phyloP scores from a whole-genome alignment of 2,329 filamentous ascomycete genomes.

The Penicillium paneum region DNA sequence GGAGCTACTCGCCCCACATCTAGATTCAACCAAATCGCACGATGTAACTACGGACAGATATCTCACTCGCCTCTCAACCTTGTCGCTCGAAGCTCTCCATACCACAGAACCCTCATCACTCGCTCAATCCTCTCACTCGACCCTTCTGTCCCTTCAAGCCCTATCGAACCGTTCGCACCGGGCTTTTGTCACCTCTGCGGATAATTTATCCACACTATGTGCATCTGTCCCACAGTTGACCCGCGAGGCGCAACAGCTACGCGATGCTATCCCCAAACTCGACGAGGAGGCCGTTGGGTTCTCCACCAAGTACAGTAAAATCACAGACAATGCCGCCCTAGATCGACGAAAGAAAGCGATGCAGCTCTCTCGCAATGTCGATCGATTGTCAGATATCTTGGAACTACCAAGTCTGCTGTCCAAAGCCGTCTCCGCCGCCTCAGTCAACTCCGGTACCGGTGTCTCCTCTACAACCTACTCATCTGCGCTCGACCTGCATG shows the following conservation, averaged over 20 bases:
- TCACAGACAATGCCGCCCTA: constrained; percentile 65
- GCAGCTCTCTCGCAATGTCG: constrained; percentile 78
- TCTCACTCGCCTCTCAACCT: constrained; percentile 71
- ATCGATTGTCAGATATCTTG: constrained; percentile 83
- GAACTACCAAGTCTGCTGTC: constrained; percentile 83
- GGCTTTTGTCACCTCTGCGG: constrained; percentile 74
- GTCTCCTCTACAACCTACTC: constrained; percentile 69
- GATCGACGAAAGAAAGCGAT: constrained; percentile 74
- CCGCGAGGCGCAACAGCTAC: constrained; percentile 63
- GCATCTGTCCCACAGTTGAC: constrained; percentile 69
- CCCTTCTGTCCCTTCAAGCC: constrained; percentile 77
- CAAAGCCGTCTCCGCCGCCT: constrained; percentile 58
- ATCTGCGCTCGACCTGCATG: constrained; percentile 83
- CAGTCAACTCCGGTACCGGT: constrained; percentile 37
- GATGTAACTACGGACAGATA: constrained; percentile 55
- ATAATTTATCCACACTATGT: constrained; percentile 70
- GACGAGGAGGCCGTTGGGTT: constrained; percentile 77
- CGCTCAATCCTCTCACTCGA: constrained; percentile 75
- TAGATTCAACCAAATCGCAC: constrained; percentile 43
- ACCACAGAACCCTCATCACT: constrained; percentile 74
- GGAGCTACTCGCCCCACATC: constrained; percentile 66
- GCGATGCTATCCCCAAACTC: constrained; percentile 69
- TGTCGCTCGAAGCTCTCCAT: constrained; percentile 69
- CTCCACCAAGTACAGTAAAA: constrained; percentile 76
- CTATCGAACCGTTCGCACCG: constrained; percentile 88